Conservation (phyloP, 1,284 basidiomycete genomes). For the Leccinum subspadiceum region DNA sequence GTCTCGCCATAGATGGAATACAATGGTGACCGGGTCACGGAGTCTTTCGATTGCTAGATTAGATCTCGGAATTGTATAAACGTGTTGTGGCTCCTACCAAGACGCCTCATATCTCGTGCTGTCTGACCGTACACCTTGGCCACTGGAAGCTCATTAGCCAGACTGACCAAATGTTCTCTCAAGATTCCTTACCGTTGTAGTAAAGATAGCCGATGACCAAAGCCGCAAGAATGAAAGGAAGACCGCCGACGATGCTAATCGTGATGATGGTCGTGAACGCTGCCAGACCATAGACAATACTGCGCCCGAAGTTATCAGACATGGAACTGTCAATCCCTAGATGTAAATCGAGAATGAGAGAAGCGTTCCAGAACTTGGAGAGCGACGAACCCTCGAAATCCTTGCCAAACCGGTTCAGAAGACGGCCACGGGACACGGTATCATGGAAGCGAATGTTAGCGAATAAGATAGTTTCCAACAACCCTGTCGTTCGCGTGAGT, state of each 20-base stretch:
- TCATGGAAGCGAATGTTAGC: conserved; percentile 94
- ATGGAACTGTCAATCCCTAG: conserved; percentile 81
- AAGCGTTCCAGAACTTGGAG: not conserved
- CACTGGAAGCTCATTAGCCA: conserved; percentile 31
- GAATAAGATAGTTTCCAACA: conserved; percentile 85
- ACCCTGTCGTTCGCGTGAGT: conserved; percentile 38
- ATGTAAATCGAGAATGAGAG: not conserved
- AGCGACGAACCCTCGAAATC: conserved; percentile 80
- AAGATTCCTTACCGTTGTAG: conserved; percentile 57
- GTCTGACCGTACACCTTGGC: conserved; percentile 77
- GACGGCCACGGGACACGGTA: conserved; percentile 82
- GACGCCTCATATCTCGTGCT: conserved; percentile 83
- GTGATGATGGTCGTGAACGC: conserved; percentile 69
- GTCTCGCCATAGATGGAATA: conserved; percentile 93
- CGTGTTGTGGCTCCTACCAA: conserved; percentile 51
- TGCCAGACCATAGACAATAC: conserved; percentile 59
- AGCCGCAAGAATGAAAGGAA: conserved; percentile 66
- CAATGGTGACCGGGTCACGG: conserved; percentile 85
- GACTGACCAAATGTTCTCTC: not conserved
- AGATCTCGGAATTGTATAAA: not conserved
- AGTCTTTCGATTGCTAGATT: conserved; percentile 49
- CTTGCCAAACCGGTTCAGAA: conserved; percentile 90
- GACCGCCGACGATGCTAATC: conserved; percentile 80
- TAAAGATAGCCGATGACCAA: conserved; percentile 63
- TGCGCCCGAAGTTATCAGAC: conserved; percentile 84